A percentile compares a stretch with the other conserved stretches of the same genome.
phyloP scores from a whole-genome alignment of 306 rosid genomes.

The Prunus campanulata region DNA sequence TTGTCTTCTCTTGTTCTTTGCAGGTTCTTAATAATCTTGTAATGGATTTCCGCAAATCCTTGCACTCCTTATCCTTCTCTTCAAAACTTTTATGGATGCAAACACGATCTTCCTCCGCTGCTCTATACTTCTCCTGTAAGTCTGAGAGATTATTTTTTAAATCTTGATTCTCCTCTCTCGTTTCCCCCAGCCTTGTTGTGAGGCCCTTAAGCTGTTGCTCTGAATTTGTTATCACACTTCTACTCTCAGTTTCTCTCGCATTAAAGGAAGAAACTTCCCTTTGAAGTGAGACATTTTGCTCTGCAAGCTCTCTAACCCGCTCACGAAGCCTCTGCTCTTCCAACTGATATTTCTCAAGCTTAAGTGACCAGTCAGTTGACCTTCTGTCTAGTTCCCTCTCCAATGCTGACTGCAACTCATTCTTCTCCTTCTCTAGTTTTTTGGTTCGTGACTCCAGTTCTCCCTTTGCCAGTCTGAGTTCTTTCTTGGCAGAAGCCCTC shows the following conservation, averaged over 20 bases:
- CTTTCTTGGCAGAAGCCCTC: constrained; percentile 65
- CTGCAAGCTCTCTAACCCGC: constrained; percentile 97
- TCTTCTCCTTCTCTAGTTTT: constrained; percentile 83
- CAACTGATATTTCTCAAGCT: constrained; percentile 80
- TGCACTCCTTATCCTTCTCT: constrained; percentile 84
- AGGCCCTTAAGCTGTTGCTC: constrained; percentile 62
- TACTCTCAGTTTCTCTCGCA: constrained; percentile 69
- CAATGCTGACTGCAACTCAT: constrained; percentile 76
- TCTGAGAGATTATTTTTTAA: constrained; percentile 54
- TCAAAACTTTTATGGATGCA: constrained; percentile 55
- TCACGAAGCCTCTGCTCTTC: constrained; percentile 95
- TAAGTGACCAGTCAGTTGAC: constrained; percentile 90
- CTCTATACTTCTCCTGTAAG: constrained; percentile 58
- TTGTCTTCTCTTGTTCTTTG: constrained; percentile 90
- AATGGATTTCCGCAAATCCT: constrained; percentile 69
- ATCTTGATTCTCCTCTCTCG: constrained; percentile 51
- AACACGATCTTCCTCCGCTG: constrained; percentile 54
- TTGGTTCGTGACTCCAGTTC: constrained; percentile 57
- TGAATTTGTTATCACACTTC: constrained; percentile 40
- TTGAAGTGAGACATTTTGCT: constrained; percentile 92
- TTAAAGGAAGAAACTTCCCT: constrained; percentile 73
- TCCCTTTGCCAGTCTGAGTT: constrained; percentile 49
- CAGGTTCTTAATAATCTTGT: constrained; percentile 74
- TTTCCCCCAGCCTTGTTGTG: constrained; percentile 48
- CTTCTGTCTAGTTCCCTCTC: constrained; percentile 95